Base-by-base conservation (phyloP, 2,329 filamentous ascomycete genomes). In the Fusarium secorum region DNA sequence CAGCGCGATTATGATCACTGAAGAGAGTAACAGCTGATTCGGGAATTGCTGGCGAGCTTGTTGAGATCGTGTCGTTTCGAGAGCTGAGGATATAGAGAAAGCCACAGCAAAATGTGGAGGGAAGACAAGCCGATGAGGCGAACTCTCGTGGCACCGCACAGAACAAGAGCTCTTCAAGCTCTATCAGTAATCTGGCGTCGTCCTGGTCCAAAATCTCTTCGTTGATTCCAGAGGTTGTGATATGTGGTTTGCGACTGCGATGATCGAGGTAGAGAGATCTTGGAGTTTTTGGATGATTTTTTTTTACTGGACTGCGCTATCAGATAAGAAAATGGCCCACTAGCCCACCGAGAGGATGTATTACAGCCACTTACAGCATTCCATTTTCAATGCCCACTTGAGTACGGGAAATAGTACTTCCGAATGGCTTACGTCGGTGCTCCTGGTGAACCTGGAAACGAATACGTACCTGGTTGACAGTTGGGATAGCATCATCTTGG, bases 401-500 rank as follows among this genome's bases (percentile, higher is more conserved):
- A 3, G 10, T 8, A 1, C 53, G 71, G 72, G 26, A 22, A 1
- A 44, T 60, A 24, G 22, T 74, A 69, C 51, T 30, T 72, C 74
- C 73, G 66, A 35, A 38, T 42, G 24, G 35, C 15, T 44, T 24
- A 42, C 52, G 54, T 52, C 48, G 57, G 36, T 30, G 63, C 52
- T 59, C 17, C 13, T 18, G 24, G 20, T 22, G 28, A 22, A 10
- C 28, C 20, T 48, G 45, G 45, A 48, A 32, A 48, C n/a, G 30
- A 64, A 57, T 75, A 75, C 73, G 73, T 75, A 75, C 73, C 73
- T 38, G 48, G 32, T 60, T 64, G 57, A 64, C 58, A 65, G 64
- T 52, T 62, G 64, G 52, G 66, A 75, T 72, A 76, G 66, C 74
- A 76, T 76, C 74, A 66, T 61, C 45, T 70, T 57, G 59, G 62